phyloP scores from a whole-genome alignment of 2,329 filamentous ascomycete species.

The Cladosporium sp. region DNA sequence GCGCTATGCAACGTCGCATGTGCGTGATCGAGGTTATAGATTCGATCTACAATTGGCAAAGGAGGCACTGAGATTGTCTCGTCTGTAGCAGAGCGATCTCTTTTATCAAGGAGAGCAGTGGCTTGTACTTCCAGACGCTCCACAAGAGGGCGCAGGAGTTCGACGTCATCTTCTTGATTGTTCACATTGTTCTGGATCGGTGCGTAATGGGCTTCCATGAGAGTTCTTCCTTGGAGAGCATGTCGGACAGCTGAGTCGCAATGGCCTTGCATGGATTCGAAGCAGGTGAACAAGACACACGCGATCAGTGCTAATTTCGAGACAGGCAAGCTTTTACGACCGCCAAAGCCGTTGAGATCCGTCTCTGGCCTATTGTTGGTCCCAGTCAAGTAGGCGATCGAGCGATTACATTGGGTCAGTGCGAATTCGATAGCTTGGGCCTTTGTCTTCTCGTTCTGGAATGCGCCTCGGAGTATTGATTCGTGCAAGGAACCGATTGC shows the following conservation, averaged over 20 bases:
- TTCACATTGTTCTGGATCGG: conserved; percentile 16
- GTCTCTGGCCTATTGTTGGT: conserved; percentile 9
- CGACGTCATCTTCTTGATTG: conserved; percentile 27
- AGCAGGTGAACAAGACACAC: conserved; percentile 32
- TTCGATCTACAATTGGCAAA: conserved; percentile 25
- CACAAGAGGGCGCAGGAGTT: conserved; percentile 30
- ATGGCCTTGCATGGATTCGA: conserved; percentile 32
- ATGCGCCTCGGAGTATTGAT: conserved; percentile 29
- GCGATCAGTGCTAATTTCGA: conserved; percentile 28
- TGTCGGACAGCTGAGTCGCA: conserved; percentile 32
- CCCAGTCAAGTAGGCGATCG: conserved; percentile 28
- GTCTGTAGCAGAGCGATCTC: conserved; percentile 25
- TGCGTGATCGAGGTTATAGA: conserved; percentile 31
- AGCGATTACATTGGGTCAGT: conserved; percentile 30
- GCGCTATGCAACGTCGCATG: conserved; percentile 29
- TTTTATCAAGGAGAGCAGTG: conserved; percentile 29
- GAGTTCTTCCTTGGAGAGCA: conserved; percentile 27
- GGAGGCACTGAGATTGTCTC: conserved; percentile 23
- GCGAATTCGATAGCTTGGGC: conserved; percentile 31
- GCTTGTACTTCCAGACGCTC: conserved; percentile 31
- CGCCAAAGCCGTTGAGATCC: no score
- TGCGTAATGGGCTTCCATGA: conserved; percentile 22
- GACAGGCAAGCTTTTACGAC: conserved; percentile 16
- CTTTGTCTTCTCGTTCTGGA: conserved; percentile 28
- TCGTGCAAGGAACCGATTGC: conserved; percentile 32